phyloP scores from a whole-genome alignment of 495 filamentous ascomycete species.

The Hypomontagnella monticulosa region DNA sequence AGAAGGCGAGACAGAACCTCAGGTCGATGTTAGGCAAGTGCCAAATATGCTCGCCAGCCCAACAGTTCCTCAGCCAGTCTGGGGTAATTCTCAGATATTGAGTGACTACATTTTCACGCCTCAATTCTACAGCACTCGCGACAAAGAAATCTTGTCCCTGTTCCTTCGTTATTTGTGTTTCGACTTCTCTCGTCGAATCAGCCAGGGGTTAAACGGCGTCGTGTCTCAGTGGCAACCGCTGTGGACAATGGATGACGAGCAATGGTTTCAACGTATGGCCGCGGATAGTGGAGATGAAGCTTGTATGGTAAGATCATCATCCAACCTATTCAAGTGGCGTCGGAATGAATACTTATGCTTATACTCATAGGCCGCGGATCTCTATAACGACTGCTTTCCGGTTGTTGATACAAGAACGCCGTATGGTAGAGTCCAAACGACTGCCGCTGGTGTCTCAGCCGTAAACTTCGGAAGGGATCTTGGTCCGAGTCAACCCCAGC shows the following conservation, averaged over 20 bases:
- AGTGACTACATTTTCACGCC: slow-evolving; percentile 29
- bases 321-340: slow-evolving; percentile 12
- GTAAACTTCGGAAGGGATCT: slow-evolving; percentile 40
- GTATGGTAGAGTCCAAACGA: slow-evolving; percentile 41
- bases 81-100: slow-evolving; percentile 23
- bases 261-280: slow-evolving; percentile 36
- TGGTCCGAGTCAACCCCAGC: slow-evolving; percentile 44
- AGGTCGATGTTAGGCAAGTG: slow-evolving; percentile 33
- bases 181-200: slow-evolving; percentile 10
- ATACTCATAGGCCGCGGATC: slow-evolving; percentile 33
- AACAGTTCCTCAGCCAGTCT: slow-evolving; percentile 34
- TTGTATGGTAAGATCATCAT: slow-evolving; percentile 38
- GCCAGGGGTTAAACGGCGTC: slow-evolving; percentile 12
- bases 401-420: slow-evolving; percentile 24
- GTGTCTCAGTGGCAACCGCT: slow-evolving; percentile 32
- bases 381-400: slow-evolving; percentile 24
- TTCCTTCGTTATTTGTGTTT: slow-evolving; percentile 15
- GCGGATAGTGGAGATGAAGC: slow-evolving; percentile 42
- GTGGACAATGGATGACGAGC: slow-evolving; percentile 40
- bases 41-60: slow-evolving; percentile 45
- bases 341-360: slow-evolving; percentile 33
- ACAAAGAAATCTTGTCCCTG: slow-evolving; percentile 11
- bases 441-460: slow-evolving; percentile 44
- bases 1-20: slow-evolving; percentile 31
- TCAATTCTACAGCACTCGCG: slow-evolving; percentile 36